Percentiles rank a stretch among this genome's conserved stretches.
phyloP scores from a whole-genome alignment of 2,329 filamentous ascomycete species.

The Corynespora cassiicola region DNA sequence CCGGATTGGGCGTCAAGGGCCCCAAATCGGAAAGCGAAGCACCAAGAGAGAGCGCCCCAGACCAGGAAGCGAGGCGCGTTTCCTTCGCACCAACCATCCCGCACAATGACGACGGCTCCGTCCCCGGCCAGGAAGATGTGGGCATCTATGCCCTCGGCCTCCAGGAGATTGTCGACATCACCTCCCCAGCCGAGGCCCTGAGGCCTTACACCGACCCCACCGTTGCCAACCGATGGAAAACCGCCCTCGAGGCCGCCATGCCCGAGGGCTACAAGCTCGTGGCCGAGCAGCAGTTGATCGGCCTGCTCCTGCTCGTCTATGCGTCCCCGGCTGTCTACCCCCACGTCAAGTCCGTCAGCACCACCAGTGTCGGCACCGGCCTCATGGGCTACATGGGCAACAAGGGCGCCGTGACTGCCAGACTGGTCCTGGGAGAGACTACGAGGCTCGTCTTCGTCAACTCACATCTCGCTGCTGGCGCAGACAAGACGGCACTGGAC shows the following conservation, averaged over 20 bases:
- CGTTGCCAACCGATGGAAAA: slow-evolving; percentile 80
- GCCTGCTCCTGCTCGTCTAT: slow-evolving; percentile 83
- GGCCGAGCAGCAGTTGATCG: slow-evolving; percentile 83
- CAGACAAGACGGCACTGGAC: slow-evolving; percentile 77
- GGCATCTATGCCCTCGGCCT: slow-evolving; percentile 89
- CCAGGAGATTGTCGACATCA: slow-evolving; percentile 91
- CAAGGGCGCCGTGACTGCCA: slow-evolving; percentile 85
- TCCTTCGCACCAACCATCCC: slow-evolving; percentile 54
- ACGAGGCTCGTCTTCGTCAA: slow-evolving; percentile 91
- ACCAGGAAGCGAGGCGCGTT: slow-evolving; percentile 55
- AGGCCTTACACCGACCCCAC: slow-evolving; percentile 76
- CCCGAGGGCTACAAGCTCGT: slow-evolving; percentile 79
- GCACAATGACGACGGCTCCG: slow-evolving; percentile 49
- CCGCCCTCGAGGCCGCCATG: slow-evolving; percentile 73
- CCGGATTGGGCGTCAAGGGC: slow-evolving; percentile 53
- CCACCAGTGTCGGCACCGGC: slow-evolving; percentile 84
- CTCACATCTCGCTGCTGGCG: slow-evolving; percentile 87
- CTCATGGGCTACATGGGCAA: slow-evolving; percentile 94
- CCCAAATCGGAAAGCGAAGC: slow-evolving; percentile 38
- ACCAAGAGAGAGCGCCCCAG: slow-evolving; percentile 52
- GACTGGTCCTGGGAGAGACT: slow-evolving; percentile 86
- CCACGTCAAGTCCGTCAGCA: slow-evolving; percentile 82
- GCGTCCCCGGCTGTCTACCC: slow-evolving; percentile 78
- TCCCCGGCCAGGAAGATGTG: slow-evolving; percentile 71
- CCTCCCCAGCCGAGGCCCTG: slow-evolving; percentile 79